phyloP scores from a whole-genome alignment of 768 basidiomycete genomes.

The Mycena haematopus region DNA sequence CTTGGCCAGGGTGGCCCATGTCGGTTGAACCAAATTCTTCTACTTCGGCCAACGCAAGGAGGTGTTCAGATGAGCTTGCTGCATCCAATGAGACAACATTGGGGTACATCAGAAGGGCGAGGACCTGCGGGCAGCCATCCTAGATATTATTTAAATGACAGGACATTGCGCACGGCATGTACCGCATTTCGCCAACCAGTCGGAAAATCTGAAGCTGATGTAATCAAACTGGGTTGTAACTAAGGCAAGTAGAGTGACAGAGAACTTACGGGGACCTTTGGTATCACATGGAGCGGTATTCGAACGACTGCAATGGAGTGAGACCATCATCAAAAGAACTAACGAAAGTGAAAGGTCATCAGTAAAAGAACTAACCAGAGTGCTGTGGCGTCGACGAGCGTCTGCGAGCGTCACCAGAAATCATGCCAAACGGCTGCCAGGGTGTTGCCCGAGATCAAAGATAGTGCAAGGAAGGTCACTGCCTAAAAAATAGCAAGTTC shows the following conservation, averaged over 20 bases:
- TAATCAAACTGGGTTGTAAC: conserved; percentile 29
- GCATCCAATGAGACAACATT: conserved; percentile 50
- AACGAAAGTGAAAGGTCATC: conserved; percentile 15
- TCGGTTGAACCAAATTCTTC: conserved; percentile 59
- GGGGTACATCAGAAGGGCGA: conserved; percentile 35
- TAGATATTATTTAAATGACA: conserved; percentile 17
- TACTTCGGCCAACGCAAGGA: conserved; percentile 59
- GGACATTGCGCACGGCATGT: conserved; percentile 22
- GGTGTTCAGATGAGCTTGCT: conserved; percentile 53
- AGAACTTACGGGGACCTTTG: conserved; percentile 27
- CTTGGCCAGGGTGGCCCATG: conserved; percentile 56
- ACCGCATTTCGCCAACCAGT: conserved; percentile 26
- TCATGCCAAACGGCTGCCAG: not conserved
- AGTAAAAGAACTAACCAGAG: conserved; percentile 16
- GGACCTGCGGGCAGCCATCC: conserved; percentile 1
- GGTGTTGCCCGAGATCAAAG: not conserved
- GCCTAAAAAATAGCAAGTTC: not conserved
- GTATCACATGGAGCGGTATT: conserved; percentile 28
- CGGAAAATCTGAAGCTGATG: conserved; percentile 31
- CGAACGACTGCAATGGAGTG: conserved; percentile 12
- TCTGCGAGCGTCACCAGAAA: not conserved
- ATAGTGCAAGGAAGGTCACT: not conserved
- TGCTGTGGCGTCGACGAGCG: conserved; percentile 1
- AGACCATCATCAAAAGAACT: conserved; percentile 23
- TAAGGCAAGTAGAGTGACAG: conserved; percentile 31